phyloP scores from a whole-genome alignment of 2,329 filamentous ascomycete species.

The Alternaria ventricosa region DNA sequence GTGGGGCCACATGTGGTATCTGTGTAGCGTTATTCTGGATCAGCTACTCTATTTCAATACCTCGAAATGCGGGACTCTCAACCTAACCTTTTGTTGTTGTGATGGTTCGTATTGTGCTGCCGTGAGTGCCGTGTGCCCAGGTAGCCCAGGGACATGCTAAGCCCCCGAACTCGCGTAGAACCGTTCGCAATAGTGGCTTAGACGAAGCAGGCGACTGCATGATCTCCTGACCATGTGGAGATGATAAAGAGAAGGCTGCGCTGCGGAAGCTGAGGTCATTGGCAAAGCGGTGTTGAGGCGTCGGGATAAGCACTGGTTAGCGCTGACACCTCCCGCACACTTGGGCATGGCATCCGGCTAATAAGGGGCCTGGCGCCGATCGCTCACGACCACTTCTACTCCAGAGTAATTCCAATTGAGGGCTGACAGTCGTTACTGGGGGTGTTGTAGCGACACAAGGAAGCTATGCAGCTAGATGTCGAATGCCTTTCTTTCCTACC shows the following conservation, averaged over 20 bases:
- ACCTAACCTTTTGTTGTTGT: not conserved
- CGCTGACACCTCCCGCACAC: not conserved
- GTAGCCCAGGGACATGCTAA: not conserved
- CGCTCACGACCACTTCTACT: not conserved
- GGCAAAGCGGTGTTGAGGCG: not conserved
- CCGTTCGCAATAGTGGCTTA: not conserved
- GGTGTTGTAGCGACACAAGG: not conserved
- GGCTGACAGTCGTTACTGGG: not conserved
- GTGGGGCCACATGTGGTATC: not conserved
- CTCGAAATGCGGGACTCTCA: not conserved
- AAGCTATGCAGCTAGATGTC: not conserved
- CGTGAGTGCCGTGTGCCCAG: not conserved
- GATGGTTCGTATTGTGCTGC: not conserved
- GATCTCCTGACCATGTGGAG: not conserved
- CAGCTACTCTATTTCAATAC: not conserved
- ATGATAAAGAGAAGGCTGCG: not conserved
- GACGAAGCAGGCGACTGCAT: not conserved
- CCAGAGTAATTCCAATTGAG: not conserved
- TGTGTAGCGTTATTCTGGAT: not conserved
- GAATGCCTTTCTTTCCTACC: not conserved
- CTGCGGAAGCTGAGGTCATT: not conserved
- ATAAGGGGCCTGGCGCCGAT: conserved; percentile 2
- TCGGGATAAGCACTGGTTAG: conserved; percentile 2
- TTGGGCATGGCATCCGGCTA: not conserved
- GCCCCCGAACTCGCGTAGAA: not conserved